Conservation (phyloP, 1,284 basidiomycete species). For the Schizophyllum commune region DNA sequence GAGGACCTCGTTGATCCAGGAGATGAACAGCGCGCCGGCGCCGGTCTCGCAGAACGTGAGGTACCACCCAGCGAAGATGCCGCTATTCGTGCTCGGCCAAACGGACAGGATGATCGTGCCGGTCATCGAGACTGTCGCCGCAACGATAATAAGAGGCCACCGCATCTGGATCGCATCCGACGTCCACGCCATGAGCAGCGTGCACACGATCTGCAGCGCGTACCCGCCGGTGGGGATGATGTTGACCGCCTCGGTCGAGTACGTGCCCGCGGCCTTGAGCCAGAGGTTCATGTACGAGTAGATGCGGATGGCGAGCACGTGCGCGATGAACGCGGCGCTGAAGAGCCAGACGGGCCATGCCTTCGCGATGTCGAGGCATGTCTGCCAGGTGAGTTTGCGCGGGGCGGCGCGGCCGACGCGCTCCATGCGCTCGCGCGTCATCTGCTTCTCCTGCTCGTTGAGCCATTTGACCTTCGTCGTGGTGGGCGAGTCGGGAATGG, state of each 20-base stretch:
- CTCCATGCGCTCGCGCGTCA: neutral
- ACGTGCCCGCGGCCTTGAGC: slow-evolving; percentile 7
- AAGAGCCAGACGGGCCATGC: neutral
- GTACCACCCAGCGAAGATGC: slow-evolving; percentile 8
- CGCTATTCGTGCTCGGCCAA: slow-evolving; percentile 3
- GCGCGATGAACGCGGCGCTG: neutral
- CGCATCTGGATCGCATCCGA: slow-evolving; percentile 52
- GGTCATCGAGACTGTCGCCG: slow-evolving; percentile 1
- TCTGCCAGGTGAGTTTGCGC: neutral
- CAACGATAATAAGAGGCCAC: slow-evolving; percentile 32
- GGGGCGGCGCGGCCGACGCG: neutral
- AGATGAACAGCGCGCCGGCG: slow-evolving; percentile 4
- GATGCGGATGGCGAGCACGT: neutral
- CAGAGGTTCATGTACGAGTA: slow-evolving; percentile 10
- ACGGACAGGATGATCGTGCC: slow-evolving; percentile 7
- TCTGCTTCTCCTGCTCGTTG: neutral
- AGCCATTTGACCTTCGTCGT: neutral
- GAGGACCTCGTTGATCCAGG: slow-evolving; percentile 7
- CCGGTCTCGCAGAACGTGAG: slow-evolving; percentile 6
- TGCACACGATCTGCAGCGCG: slow-evolving; percentile 5
- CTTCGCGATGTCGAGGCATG: slow-evolving; percentile 4
- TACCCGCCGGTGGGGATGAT: slow-evolving; percentile 9
- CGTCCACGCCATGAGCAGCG: slow-evolving; percentile 20
- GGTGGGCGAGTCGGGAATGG: slow-evolving; percentile 9
- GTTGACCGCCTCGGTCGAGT: slow-evolving; percentile 3